Evolutionary conservation across 441 rosid species (phyloP).

Genomic region (Aleurites moluccanus): DNA sequence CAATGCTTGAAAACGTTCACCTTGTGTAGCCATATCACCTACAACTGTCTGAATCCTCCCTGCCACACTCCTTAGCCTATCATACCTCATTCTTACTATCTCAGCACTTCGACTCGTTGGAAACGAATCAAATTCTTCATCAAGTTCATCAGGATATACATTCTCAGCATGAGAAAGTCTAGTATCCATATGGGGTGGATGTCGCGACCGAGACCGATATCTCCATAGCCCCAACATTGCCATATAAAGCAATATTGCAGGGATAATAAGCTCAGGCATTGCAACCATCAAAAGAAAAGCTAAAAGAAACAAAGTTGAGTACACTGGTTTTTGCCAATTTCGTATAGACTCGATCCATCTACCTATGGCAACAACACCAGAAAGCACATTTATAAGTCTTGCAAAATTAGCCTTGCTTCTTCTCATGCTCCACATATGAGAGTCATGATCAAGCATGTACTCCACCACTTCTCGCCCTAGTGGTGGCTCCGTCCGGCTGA

Average conservation of each 20-base stretch:
- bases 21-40: conserved; percentile 47
- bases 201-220: conserved; percentile 41
- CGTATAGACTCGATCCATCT: conserved; percentile 42
- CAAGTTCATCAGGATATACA: conserved; percentile 35
- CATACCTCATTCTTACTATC: conserved; percentile 43
- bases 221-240: conserved; percentile 36
- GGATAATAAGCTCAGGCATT: conserved; percentile 34
- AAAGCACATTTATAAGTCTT: conserved; percentile 38
- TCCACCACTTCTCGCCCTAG: conserved; percentile 58
- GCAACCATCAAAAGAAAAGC: conserved; percentile 30
- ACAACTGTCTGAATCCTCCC: conserved; percentile 43
- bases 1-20: conserved; percentile 40
- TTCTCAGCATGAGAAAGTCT: conserved; percentile 37
- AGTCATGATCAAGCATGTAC: conserved; percentile 58
- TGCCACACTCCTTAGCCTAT: conserved; percentile 49
- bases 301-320: conserved; percentile 31
- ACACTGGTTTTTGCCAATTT: conserved; percentile 47
- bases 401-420: conserved; percentile 55
- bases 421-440: conserved; percentile 61
- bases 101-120: conserved; percentile 36
- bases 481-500: conserved; percentile 42
- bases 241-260: conserved; percentile 29
- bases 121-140: conserved; percentile 46
- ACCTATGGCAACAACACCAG: conserved; percentile 30
- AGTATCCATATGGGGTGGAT: conserved; percentile 52